phyloP scores from a whole-genome alignment of 1,139 yeast species.

The Kurtzmaniella quercitrusa region DNA sequence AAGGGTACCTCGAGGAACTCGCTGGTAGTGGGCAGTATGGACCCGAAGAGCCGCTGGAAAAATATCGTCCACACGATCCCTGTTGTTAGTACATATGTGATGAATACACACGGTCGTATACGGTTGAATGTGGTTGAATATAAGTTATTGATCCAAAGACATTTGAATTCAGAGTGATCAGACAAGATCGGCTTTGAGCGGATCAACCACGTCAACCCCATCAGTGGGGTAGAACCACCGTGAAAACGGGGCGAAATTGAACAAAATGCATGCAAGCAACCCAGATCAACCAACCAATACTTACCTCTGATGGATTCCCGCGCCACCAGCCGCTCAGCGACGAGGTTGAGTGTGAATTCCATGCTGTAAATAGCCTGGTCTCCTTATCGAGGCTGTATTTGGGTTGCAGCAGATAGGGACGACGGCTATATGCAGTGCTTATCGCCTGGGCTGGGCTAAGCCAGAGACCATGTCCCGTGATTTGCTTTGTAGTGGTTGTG shows the following conservation, averaged over 20 bases:
- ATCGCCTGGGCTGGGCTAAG: too few relatives aligned
- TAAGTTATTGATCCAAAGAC: too few relatives aligned
- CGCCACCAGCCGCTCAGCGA: conserved; percentile 41
- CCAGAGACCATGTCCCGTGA: too few relatives aligned
- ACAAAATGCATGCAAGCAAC: background rate
- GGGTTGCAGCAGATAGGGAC: too few relatives aligned
- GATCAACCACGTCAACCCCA: too few relatives aligned
- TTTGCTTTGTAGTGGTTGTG: too few relatives aligned
- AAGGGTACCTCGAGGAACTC: conserved; percentile 44
- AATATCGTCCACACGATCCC: conserved; percentile 67
- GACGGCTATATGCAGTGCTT: background rate
- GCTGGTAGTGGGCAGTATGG: conserved; percentile 49
- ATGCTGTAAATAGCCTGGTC: conserved; percentile 12
- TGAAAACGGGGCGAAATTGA: background rate
- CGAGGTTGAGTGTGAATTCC: conserved; percentile 36
- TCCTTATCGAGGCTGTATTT: background rate
- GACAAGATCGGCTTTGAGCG: too few relatives aligned
- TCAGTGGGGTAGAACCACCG: too few relatives aligned
- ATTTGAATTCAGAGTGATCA: too few relatives aligned
- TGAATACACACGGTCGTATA: too few relatives aligned
- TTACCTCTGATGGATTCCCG: conserved; percentile 43
- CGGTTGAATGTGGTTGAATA: too few relatives aligned
- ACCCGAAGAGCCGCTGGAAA: conserved; percentile 68
- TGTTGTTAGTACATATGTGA: conserved; percentile 18
- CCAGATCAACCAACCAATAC: conserved; percentile 12